Conservation (phyloP, 805 yeast species). For the Kodamaea hsintzibuensis region DNA sequence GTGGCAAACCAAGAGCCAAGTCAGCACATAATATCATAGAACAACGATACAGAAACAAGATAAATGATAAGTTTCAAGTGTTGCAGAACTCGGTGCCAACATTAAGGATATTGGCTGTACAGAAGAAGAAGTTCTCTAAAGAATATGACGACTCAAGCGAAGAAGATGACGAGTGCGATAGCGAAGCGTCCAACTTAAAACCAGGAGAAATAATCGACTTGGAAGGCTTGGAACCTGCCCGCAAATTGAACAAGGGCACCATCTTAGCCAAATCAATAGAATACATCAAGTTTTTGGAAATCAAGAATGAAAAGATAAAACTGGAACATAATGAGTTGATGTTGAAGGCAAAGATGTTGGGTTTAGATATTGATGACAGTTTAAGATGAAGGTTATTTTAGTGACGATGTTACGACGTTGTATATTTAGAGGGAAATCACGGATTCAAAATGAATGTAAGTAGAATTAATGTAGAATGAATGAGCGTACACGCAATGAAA, state of each 20-base stretch:
- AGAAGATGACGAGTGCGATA: slow-evolving; percentile 14
- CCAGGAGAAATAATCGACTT: slow-evolving; percentile 36
- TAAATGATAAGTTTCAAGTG: slow-evolving; percentile 41
- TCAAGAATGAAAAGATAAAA: slow-evolving; percentile 51
- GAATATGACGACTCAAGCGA: slow-evolving; percentile 15
- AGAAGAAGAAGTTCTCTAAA: slow-evolving; percentile 14
- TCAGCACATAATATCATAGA: slow-evolving; percentile 45
- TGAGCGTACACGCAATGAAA: too few species aligned
- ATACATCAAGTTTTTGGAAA: slow-evolving; percentile 71
- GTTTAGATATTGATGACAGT: slow-evolving; percentile 18
- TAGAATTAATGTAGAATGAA: too few species aligned
- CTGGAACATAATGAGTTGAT: slow-evolving; percentile 54
- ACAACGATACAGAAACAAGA: slow-evolving; percentile 44
- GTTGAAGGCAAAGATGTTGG: slow-evolving; percentile 37
- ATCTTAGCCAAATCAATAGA: slow-evolving; percentile 78
- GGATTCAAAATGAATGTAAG: too few species aligned
- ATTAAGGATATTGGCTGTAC: slow-evolving; percentile 31
- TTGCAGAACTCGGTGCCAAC: slow-evolving; percentile 42
- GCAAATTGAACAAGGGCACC: slow-evolving; percentile 75
- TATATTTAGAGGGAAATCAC: not conserved
- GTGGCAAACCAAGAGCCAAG: slow-evolving; percentile 22
- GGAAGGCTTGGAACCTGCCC: slow-evolving; percentile 76
- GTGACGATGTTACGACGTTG: not conserved
- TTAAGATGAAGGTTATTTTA: not conserved
- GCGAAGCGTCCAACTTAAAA: slow-evolving; percentile 3